These are phyloP conservation scores for Acer saccharum DNA, from an alignment of 345 rosid species.

Conservation along the genomic window DNA sequence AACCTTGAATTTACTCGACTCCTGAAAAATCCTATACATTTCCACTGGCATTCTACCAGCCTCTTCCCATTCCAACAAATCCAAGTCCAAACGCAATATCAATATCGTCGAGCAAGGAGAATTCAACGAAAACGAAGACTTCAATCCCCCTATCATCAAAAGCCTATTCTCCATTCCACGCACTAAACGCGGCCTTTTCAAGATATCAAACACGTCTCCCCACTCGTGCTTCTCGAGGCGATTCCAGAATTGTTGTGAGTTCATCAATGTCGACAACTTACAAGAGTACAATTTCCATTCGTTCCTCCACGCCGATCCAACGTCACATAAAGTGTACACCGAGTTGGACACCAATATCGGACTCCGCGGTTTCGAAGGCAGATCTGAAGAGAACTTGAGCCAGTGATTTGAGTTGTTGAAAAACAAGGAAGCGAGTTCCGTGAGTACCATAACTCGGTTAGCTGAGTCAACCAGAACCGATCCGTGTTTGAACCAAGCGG, in stretches of 20 bases:
- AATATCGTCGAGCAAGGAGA: constrained; percentile 76
- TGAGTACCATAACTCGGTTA: constrained; percentile 76
- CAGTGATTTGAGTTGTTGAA: constrained; percentile 52
- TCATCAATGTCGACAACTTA: constrained; percentile 30
- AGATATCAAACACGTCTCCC: constrained; percentile 80
- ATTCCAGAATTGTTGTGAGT: constrained; percentile 60
- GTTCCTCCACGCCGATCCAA: constrained; percentile 89
- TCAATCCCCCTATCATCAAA: constrained; percentile 85
- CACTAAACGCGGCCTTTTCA: constrained; percentile 81
- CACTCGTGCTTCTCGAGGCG: constrained; percentile 79
- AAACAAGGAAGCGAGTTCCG: constrained; percentile 76
- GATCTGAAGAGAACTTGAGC: constrained; percentile 75
- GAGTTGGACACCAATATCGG: constrained; percentile 68
- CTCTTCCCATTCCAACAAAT: constrained; percentile 85
- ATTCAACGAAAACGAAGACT: constrained; percentile 70
- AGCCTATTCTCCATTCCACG: constrained; percentile 55
- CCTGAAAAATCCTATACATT: constrained; percentile 71
- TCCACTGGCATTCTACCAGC: constrained; percentile 84
- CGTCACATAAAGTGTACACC: constrained; percentile 73
- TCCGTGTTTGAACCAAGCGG: constrained; percentile 93
- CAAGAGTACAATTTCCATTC: constrained; percentile 86
- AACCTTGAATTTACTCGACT: constrained; percentile 83
- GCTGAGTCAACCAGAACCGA: constrained; percentile 70
- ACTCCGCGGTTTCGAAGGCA: constrained; percentile 86
- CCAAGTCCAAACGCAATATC: constrained; percentile 77